Percentiles rank a stretch among this genome's conserved stretches.
These are phyloP conservation scores for Stephanocyclus meneghinianus DNA, from an alignment of 352 stramenopile genomes.

Conservation along the genomic window DNA sequence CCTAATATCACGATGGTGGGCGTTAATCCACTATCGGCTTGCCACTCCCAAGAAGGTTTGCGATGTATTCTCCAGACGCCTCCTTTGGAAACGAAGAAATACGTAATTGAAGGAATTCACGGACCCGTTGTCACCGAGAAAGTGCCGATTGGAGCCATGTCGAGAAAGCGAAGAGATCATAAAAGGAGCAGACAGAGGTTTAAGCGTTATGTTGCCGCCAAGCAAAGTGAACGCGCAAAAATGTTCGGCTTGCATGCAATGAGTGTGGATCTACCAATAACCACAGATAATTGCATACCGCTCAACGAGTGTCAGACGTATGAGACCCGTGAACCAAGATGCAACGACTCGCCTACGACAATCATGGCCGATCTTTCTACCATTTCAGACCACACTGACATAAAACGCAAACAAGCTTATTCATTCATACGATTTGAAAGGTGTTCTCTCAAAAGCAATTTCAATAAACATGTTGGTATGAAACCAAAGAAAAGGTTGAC, in stretches of 20 bases:
- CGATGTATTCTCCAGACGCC: conserved; percentile 1
- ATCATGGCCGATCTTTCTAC: conserved; percentile 1
- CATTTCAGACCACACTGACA: not conserved
- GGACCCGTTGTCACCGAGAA: conserved; percentile 11
- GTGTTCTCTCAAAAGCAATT: not conserved
- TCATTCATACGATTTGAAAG: conserved; percentile 22
- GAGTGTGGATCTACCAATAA: not conserved
- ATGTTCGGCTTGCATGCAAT: not conserved
- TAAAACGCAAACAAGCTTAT: conserved; percentile 1
- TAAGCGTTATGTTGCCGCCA: conserved; percentile 28
- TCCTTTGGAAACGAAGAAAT: conserved; percentile 1
- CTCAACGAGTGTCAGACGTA: not conserved
- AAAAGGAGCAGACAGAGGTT: conserved; percentile 20
- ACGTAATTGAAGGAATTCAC: conserved; percentile 21
- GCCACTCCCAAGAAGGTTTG: conserved; percentile 4
- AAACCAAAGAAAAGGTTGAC: conserved; percentile 40
- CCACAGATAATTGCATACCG: not conserved
- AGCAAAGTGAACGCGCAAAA: conserved; percentile 24
- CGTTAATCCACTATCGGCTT: conserved; percentile 1
- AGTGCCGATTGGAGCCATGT: not conserved
- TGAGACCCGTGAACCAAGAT: not conserved
- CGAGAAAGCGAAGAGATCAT: not conserved
- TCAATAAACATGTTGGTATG: conserved; percentile 21
- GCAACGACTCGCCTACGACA: conserved; percentile 15
- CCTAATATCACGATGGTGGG: not conserved